Evolutionary conservation across 352 stramenopile species (phyloP).

Genomic region (Pseudoperonospora humuli): DNA sequence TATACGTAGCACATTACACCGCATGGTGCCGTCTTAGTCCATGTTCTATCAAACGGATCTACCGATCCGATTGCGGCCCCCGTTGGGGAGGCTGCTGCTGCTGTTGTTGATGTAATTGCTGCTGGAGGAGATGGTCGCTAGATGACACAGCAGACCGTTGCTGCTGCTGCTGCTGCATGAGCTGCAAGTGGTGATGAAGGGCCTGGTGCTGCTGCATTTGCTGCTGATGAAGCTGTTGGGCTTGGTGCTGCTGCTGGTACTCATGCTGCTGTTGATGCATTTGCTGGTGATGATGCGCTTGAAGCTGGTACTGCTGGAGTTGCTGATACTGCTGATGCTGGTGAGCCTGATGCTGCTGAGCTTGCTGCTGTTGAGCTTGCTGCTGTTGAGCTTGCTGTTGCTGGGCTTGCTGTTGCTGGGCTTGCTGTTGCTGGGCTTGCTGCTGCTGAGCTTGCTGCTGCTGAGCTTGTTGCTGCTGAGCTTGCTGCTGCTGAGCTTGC

Average conservation of each 20-base stretch:
- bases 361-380: constrained; percentile 25
- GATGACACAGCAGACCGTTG: constrained; percentile 20
- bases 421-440: constrained; percentile 36
- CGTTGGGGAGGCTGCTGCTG: constrained; percentile 20
- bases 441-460: constrained; percentile 32
- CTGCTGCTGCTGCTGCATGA: constrained; percentile 39
- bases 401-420: constrained; percentile 53
- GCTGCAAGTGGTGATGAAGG: constrained; percentile 39
- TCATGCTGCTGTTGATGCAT: constrained; percentile 26
- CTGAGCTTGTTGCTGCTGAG: constrained; percentile 30
- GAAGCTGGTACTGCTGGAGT: constrained; percentile 38
- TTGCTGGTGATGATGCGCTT: constrained; percentile 44
- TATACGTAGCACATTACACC: constrained; percentile 21
- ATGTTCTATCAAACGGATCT: constrained; percentile 19
- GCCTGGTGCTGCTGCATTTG: constrained; percentile 48
- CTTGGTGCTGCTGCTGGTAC: constrained; percentile 36
- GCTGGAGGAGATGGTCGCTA: constrained; percentile 25
- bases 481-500: constrained; percentile 19
- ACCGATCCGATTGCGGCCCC: constrained; percentile 20
- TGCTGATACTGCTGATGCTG: no score
- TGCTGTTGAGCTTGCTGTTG: constrained; percentile 43
- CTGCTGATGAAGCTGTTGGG: constrained; percentile 41
- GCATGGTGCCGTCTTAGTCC: constrained; percentile 6
- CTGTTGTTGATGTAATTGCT: constrained; percentile 25
- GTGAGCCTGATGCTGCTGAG: constrained; percentile 34